These are phyloP conservation scores for Psilocybe cubensis DNA, from an alignment of 768 basidiomycete genomes.

Conservation along the genomic window DNA sequence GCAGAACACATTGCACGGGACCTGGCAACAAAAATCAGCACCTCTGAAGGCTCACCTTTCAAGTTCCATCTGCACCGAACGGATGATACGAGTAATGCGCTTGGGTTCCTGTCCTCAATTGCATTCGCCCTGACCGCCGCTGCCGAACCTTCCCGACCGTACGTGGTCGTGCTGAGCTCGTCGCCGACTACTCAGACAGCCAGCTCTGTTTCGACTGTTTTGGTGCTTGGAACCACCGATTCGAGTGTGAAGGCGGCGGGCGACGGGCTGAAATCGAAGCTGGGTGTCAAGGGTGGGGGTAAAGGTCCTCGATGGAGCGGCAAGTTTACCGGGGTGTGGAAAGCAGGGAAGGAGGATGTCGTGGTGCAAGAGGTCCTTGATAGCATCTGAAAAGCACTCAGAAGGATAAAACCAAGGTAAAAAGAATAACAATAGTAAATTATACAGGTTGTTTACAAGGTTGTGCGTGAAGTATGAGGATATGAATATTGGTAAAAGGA, in stretches of 20 bases:
- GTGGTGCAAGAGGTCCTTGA: constrained; percentile 42
- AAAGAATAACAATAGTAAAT: constrained; percentile 11
- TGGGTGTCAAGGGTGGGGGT: constrained; percentile 77
- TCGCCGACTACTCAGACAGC: constrained; percentile 59
- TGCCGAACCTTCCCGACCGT: constrained; percentile 29
- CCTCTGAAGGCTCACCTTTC: constrained; percentile 32
- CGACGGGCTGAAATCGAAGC: constrained; percentile 56
- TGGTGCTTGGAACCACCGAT: constrained; percentile 65
- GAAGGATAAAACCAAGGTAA: not conserved
- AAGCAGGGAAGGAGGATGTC: constrained; percentile 45
- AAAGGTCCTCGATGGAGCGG: constrained; percentile 81
- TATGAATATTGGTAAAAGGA: not conserved
- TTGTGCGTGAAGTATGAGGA: constrained; percentile 2
- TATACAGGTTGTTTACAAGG: constrained; percentile 21
- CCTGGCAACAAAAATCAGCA: constrained; percentile 30
- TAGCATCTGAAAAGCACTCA: constrained; percentile 19
- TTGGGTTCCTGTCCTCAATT: constrained; percentile 63
- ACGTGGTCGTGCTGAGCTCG: constrained; percentile 61
- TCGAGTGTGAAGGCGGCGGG: constrained; percentile 61
- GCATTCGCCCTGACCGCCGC: constrained; percentile 46
- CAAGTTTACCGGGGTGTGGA: constrained; percentile 70
- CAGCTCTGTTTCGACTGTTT: constrained; percentile 53
- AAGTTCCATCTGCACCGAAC: constrained; percentile 58
- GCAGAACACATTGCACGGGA: constrained; percentile 50
- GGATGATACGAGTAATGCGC: constrained; percentile 62